These are phyloP conservation scores for Xylaria curta DNA, from an alignment of 495 filamentous ascomycete species.

Conservation along the genomic window DNA sequence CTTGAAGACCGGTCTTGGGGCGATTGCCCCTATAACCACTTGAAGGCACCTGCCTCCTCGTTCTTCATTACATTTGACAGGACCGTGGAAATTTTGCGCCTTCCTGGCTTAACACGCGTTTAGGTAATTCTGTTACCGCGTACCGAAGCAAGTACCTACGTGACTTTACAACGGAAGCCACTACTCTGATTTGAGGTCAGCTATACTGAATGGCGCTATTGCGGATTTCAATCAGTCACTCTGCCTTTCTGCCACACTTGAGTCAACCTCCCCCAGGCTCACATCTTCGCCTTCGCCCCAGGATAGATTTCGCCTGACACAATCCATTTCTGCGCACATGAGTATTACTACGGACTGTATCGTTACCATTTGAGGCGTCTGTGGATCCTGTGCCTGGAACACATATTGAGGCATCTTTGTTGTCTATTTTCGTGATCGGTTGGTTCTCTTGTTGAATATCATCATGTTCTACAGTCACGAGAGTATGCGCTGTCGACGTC, in stretches of 20 bases:
- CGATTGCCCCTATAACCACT: not conserved
- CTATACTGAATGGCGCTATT: not conserved
- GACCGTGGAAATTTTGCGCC: not conserved
- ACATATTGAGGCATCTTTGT: not conserved
- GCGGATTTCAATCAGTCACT: no score
- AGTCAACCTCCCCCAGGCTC: no score
- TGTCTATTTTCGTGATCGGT: not conserved
- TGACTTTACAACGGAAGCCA: not conserved
- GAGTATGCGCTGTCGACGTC: slow-evolving; percentile 58
- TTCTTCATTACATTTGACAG: not conserved
- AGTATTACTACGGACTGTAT: not conserved
- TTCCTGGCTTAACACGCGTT: not conserved
- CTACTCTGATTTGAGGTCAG: not conserved
- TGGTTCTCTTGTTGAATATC: slow-evolving; percentile 4
- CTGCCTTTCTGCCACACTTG: not conserved
- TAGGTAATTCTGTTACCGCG: not conserved
- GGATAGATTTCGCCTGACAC: not conserved
- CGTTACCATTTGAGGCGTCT: not conserved
- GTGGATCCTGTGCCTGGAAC: not conserved
- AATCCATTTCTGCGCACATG: not conserved
- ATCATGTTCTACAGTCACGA: slow-evolving; percentile 94
- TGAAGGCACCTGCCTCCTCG: not conserved
- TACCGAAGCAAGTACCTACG: not conserved
- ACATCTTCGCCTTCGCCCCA: not conserved
- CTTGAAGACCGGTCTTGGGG: not conserved